phyloP scores from a whole-genome alignment of 768 basidiomycete genomes.

The Collybiopsis confluens region DNA sequence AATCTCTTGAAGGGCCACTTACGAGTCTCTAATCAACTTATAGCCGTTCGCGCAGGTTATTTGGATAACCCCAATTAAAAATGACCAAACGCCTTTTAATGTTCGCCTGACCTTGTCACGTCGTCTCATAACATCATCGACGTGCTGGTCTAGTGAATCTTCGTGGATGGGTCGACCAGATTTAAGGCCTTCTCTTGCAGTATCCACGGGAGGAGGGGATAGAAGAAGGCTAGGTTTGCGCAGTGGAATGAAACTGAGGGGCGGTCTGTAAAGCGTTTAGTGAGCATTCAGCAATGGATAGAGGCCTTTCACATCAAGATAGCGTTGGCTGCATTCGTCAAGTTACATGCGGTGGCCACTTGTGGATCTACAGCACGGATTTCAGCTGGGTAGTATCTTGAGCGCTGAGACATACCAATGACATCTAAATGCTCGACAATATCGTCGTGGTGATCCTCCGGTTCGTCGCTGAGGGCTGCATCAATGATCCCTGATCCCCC shows the following conservation, averaged over 20 bases:
- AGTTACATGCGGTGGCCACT: conserved; percentile 66
- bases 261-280: conserved; percentile 44
- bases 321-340: conserved; percentile 78
- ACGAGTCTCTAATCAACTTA: no score
- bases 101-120: conserved; percentile 53
- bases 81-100: conserved; percentile 72
- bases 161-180: conserved; percentile 26
- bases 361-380: conserved; percentile 51
- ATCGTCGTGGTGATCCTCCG: conserved; percentile 53
- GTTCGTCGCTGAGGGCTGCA: conserved; percentile 35
- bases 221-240: conserved; percentile 65
- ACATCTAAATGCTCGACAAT: conserved; percentile 82
- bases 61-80: no score
- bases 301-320: conserved; percentile 54
- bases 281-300: not conserved
- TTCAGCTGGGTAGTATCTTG: not conserved
- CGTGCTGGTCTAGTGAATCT: conserved; percentile 66
- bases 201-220: conserved; percentile 28
- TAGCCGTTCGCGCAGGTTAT: no score
- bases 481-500: conserved; percentile 37
- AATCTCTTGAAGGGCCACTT: conserved; percentile 20
- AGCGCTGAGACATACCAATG: conserved; percentile 46
- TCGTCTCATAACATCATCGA: conserved; percentile 67
- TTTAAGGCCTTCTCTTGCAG: conserved; percentile 25
- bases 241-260: conserved; percentile 62